Evolutionary conservation across 257 asterid species (phyloP), one percentile per base, ranked within the genome.

Genomic region (Agastache rugosa): DNA sequence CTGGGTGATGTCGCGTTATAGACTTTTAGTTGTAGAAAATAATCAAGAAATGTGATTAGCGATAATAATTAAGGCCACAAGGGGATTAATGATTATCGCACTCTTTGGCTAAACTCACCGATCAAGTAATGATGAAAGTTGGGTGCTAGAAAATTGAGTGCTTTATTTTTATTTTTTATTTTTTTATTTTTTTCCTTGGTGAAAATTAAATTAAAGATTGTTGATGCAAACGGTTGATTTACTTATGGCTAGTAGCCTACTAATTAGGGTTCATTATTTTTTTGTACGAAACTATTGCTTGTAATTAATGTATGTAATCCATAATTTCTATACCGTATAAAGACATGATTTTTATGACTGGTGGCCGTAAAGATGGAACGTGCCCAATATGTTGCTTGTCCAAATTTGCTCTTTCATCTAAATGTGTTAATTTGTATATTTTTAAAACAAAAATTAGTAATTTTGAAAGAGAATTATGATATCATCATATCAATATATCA

Each of bases 31-130:
- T 50, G 68, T 22, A n/a, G 42, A 55, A 71, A 44, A 34, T 48
- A 61, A 65, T 69, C 17, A 73, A 75, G 19, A 76, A 54, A 79
- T 68, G 72, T 56, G 75, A 41, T 39, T 53, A 77, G 64, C 81
- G 67, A n/a, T 82, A 85, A 83, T 85, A 63, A 85, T 87, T 60
- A 79, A 60, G 71, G 60, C 73, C 85, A 81, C 82, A 17, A 65
- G 80, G 39, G 22, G 62, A 31, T 37, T 31, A 27, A 78, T 85
- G 75, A 76, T 83, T 75, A 73, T 62, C 74, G 76, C 78, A 6
- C 56, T 51, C 79, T 77, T 58, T 75, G 64, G 74, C 19, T 23
- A 48, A 68, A 61, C 51, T 63, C 68, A 68, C 73, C 41, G 50
- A 76, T 80, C 22, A 14, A 65, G 78, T 29, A 68, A 73, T 81